Percentiles rank a stretch among this genome's conserved stretches.
phyloP scores from a whole-genome alignment of 345 rosid species.

The Passiflora organensis region DNA sequence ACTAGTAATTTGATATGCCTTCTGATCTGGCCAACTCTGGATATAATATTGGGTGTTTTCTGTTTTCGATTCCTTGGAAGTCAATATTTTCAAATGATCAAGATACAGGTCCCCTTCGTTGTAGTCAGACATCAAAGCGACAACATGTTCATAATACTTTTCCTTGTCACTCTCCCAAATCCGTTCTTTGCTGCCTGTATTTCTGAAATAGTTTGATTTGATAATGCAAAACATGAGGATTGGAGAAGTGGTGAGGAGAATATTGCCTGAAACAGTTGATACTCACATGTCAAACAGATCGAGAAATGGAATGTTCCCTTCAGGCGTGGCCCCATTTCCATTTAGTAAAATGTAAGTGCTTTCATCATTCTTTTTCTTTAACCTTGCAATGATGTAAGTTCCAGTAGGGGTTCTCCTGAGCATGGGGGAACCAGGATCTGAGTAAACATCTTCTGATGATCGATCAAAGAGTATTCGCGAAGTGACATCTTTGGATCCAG shows the following conservation, averaged over 20 bases:
- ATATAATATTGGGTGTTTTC: constrained; percentile 88
- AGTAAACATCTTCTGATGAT: constrained; percentile 95
- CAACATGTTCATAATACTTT: constrained; percentile 76
- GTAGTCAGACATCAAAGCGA: constrained; percentile 91
- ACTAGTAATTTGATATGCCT: constrained; percentile 65
- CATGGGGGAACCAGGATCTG: constrained; percentile 99
- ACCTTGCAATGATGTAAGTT: constrained; percentile 77
- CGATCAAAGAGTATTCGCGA: constrained; percentile 87
- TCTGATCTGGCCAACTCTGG: constrained; percentile 83
- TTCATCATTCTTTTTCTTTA: constrained; percentile 69
- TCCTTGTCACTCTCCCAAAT: constrained; percentile 98
- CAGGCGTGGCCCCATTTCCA: constrained; percentile 94
- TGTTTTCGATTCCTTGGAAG: constrained; percentile 90
- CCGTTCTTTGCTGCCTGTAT: constrained; percentile 85
- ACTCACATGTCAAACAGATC: constrained; percentile 97
- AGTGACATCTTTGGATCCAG: constrained; percentile 55
- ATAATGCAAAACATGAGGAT: constrained; percentile 10
- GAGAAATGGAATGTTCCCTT: constrained; percentile 94
- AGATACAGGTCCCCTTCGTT: constrained; percentile 62
- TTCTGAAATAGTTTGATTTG: constrained; percentile 53
- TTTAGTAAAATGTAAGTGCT: constrained; percentile 66
- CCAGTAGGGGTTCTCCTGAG: constrained; percentile 73
- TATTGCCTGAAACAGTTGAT: constrained; percentile 7
- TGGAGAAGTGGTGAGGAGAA: not conserved
- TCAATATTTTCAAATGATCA: constrained; percentile 70